Percentiles rank a stretch among this genome's conserved stretches.
Conservation (phyloP, 2,329 filamentous ascomycete species). For the Rhynchosporium secalis region DNA sequence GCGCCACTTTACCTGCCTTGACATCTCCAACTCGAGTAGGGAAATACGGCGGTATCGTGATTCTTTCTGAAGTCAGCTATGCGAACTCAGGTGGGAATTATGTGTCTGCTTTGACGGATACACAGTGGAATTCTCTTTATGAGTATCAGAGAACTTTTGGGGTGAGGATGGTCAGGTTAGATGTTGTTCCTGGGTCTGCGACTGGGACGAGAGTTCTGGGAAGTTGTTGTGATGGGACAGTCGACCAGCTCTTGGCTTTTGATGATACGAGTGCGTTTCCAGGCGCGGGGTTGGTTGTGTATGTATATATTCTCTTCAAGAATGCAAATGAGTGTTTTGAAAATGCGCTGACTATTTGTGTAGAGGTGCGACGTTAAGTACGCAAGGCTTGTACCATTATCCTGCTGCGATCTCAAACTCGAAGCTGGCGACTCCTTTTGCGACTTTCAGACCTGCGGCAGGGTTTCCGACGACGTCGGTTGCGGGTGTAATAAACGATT, state of each 20-base stretch:
- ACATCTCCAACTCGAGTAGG: conserved; percentile 48
- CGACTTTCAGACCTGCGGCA: conserved; percentile 50
- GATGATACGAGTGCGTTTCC: conserved; percentile 54
- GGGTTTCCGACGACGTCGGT: conserved; percentile 44
- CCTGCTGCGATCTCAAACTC: conserved; percentile 55
- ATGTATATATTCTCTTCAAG: not conserved
- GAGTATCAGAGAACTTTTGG: conserved; percentile 58
- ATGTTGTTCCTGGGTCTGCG: conserved; percentile 54
- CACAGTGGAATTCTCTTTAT: conserved; percentile 57
- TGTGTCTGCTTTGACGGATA: conserved; percentile 46
- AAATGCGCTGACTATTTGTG: not conserved
- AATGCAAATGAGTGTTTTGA: not conserved
- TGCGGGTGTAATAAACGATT: conserved; percentile 60
- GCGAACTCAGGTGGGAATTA: conserved; percentile 48
- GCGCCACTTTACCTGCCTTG: conserved; percentile 51
- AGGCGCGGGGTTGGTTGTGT: conserved; percentile 49
- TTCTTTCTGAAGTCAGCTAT: conserved; percentile 34
- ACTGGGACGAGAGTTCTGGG: conserved; percentile 44
- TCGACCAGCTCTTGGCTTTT: conserved; percentile 53
- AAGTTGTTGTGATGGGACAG: conserved; percentile 49
- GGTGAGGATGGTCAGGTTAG: conserved; percentile 59
- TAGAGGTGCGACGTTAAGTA: conserved; percentile 46
- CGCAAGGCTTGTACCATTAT: conserved; percentile 57
- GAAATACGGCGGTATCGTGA: conserved; percentile 56
- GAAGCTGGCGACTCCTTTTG: conserved; percentile 55